phyloP scores from a whole-genome alignment of 352 stramenopile genomes.

The Globisporangium parvum region DNA sequence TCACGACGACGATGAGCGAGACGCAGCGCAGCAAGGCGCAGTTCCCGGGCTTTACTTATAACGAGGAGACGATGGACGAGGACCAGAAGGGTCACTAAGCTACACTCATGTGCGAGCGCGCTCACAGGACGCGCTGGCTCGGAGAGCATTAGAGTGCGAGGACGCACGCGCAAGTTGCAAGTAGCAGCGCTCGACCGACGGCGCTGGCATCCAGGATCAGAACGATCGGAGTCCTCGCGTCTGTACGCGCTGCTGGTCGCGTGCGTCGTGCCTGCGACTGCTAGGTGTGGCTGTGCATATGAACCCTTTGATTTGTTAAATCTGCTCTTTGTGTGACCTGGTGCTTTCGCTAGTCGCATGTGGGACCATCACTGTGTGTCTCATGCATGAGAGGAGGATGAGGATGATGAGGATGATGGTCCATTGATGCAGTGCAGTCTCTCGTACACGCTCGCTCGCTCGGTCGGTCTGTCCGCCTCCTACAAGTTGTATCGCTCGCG shows the following conservation, averaged over 20 bases:
- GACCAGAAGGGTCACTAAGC: slow-evolving; percentile 78
- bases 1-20: slow-evolving; percentile 89
- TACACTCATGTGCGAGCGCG: neutral
- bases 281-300: too few species aligned
- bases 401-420: neutral
- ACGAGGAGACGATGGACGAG: slow-evolving; percentile 84
- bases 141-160: neutral
- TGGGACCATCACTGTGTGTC: too few species aligned
- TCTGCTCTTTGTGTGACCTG: too few species aligned
- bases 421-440: neutral
- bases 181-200: neutral
- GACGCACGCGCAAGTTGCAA: neutral
- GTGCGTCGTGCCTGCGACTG: too few species aligned
- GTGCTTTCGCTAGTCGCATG: too few species aligned
- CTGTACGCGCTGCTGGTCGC: too few species aligned
- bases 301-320: too few species aligned
- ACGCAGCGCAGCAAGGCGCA: slow-evolving; percentile 88
- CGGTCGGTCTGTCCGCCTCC: too few species aligned
- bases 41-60: slow-evolving; percentile 88
- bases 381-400: too few species aligned
- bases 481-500: slow-evolving; percentile 29
- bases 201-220: too few species aligned
- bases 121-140: too few species aligned
- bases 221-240: too few species aligned
- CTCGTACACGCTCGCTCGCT: neutral